Conservation (phyloP, 257 asterid species). For the Rehmannia glutinosa region DNA sequence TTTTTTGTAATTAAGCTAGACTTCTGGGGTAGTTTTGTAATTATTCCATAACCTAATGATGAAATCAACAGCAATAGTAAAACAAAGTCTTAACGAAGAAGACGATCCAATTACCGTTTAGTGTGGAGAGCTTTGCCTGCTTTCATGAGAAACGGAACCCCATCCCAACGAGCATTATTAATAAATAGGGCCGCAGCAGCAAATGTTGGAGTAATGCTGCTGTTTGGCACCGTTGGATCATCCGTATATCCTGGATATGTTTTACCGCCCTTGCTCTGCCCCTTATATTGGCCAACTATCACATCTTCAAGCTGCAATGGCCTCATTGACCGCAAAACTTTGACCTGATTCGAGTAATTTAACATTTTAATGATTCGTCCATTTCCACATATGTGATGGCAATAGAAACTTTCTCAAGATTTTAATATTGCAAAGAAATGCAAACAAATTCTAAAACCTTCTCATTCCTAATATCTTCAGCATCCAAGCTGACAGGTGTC, state of each 20-base stretch:
- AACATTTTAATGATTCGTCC: not conserved
- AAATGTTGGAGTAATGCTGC: conserved; percentile 82
- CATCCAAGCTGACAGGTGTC: conserved; percentile 91
- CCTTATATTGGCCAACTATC: conserved; percentile 81
- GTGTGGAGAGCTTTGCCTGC: conserved; percentile 97
- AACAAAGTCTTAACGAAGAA: not conserved
- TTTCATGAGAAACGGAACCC: conserved; percentile 97
- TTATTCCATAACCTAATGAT: not conserved
- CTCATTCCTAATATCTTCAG: conserved; percentile 83
- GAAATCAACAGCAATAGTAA: not conserved
- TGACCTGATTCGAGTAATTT: conserved; percentile 52
- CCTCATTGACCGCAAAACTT: conserved; percentile 78
- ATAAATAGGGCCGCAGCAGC: conserved; percentile 95
- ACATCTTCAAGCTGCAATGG: conserved; percentile 75
- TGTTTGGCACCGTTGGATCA: conserved; percentile 71
- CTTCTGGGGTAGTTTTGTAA: too few species aligned
- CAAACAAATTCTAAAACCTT: conserved; percentile 41
- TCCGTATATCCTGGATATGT: conserved; percentile 73
- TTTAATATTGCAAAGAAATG: not conserved
- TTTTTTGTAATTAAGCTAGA: too few species aligned
- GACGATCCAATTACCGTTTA: conserved; percentile 34
- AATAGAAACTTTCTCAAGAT: not conserved
- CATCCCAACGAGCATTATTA: conserved; percentile 92
- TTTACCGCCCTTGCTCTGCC: conserved; percentile 67
- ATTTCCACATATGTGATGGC: not conserved